Evolutionary conservation across 257 asterid species (phyloP), one percentile per base, ranked within the genome.

Genomic region (Primulina tabacum): DNA sequence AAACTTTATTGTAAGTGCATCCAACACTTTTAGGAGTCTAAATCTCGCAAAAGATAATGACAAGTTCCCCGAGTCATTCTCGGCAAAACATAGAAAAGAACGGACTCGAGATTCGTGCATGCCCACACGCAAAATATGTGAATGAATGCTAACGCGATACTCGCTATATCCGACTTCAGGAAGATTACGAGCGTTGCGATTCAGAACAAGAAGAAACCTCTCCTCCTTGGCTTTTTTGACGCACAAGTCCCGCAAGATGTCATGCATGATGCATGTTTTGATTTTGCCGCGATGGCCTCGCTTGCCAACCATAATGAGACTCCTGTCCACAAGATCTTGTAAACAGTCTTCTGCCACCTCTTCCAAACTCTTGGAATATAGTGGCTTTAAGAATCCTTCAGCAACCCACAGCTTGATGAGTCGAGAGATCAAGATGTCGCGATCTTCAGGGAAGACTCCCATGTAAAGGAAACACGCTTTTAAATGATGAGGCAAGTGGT

Each of bases 211-310:
- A 62, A 77, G 66, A 71, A 80, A 71, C 10, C 68, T 74, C 64
- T 74, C 76, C 24, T 65, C 73, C 32, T 32, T 20, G 17, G 78
- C 73, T 71, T 74, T 71, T 65, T 70, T 73, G 18, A 71, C n/a
- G 58, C 78, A 77, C 62, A 62, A 62, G 14, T 58, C 65, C 24
- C 73, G 17, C 73, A 57, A 11, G 37, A 69, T 12, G 4, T 69
- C 65, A 58, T 69, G 65, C 57, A 57, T 35, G 37, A 26, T n/a
- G 14, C 52, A 55, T 8, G 64, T 56, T 68, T 68, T 68, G 26
- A 33, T 33, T 68, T 30, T 53, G 32, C 72, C 73, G 7, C 3
- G 38, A 57, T 11, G 21, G 11, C n/a, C 40, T 26, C 63, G 17
- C 65, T 58, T 28, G 1, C 16, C 38, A 26, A 69, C 65, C 28